Base-by-base conservation (phyloP, 495 filamentous ascomycete genomes). In the Tuber calosporum region DNA sequence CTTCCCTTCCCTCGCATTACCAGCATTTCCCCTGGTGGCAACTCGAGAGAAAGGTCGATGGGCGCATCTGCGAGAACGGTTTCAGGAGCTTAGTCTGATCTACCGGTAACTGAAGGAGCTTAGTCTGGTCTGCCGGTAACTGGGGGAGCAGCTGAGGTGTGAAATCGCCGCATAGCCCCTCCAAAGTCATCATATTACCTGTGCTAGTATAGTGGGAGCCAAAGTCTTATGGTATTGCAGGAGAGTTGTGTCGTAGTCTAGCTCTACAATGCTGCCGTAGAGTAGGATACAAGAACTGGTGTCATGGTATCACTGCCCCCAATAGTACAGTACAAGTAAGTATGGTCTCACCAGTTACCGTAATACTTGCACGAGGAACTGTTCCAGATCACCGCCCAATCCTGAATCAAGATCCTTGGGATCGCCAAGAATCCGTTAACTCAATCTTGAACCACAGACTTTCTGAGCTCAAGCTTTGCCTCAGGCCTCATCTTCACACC, bases 321-420 rank as follows among this genome's bases (percentile, higher is more conserved):
- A 37, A 42, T 38, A 66, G 70, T n/a, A n/a, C n/a, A n/a, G n/a
- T n/a, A n/a, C n/a, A n/a, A n/a, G n/a, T n/a, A n/a, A n/a, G n/a
- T 40, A 72, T 45, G 73, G 73, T 53, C 69, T 42, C 68, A 67
- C 30, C 66, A 69, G 22, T 30, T 58, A 42, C 17, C 17, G 26
- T n/a, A n/a, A n/a, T 34, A 39, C 8, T 17, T 1, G 40, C 13
- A 41, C 40, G 8, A 41, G 40, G 9, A 19, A 43, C 0, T 20
- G 45, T 9, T 1, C 22, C 45, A 48, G 45, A 66, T 58, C 48
- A 3, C 45, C 45, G 9, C 45, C 7, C 1, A 3, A 26, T 53
- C 45, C 45, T 58, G 22, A 3, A 3, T 58, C 48, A 26, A 11
- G 48, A 58, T 22, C 48, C n/a, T 26, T 26, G 34, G 53, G n/a